Conservation (phyloP, 2,329 filamentous ascomycete species). For the Pochonia chlamydosporia region DNA sequence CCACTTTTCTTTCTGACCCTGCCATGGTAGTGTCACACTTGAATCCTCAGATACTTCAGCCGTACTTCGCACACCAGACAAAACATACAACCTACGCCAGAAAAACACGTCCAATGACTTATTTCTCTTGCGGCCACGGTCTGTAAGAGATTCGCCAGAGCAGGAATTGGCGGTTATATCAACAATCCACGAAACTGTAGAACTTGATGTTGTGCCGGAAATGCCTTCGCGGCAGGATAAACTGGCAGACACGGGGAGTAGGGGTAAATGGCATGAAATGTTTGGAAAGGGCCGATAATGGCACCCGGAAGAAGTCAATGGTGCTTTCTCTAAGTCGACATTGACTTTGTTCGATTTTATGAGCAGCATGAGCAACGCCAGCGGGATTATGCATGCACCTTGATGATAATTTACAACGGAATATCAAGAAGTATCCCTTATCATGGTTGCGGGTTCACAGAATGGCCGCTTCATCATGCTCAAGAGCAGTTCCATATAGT, state of each 20-base stretch:
- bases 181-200: slow-evolving; percentile 57
- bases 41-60: slow-evolving; percentile 44
- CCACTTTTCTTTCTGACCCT: not conserved
- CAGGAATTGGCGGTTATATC: slow-evolving; percentile 42
- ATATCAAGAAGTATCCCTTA: no score
- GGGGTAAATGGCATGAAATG: slow-evolving; percentile 56
- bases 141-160: slow-evolving; percentile 15
- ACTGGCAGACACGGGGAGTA: slow-evolving; percentile 23
- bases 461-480: not conserved
- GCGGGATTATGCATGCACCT: no score
- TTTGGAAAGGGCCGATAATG: slow-evolving; percentile 41
- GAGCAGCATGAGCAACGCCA: no score
- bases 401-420: no score
- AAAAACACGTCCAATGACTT: slow-evolving; percentile 65
- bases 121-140: slow-evolving; percentile 41
- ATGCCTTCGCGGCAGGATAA: slow-evolving; percentile 21
- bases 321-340: no score
- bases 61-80: slow-evolving; percentile 44
- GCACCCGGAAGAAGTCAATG: no score
- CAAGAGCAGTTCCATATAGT: not conserved
- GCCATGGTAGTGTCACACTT: slow-evolving; percentile 35
- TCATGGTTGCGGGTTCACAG: no score
- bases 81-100: slow-evolving; percentile 54
- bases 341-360: no score
- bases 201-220: slow-evolving; percentile 43